Conservation (phyloP, 1,284 basidiomycete species). For the Ganoderma resinaceum region DNA sequence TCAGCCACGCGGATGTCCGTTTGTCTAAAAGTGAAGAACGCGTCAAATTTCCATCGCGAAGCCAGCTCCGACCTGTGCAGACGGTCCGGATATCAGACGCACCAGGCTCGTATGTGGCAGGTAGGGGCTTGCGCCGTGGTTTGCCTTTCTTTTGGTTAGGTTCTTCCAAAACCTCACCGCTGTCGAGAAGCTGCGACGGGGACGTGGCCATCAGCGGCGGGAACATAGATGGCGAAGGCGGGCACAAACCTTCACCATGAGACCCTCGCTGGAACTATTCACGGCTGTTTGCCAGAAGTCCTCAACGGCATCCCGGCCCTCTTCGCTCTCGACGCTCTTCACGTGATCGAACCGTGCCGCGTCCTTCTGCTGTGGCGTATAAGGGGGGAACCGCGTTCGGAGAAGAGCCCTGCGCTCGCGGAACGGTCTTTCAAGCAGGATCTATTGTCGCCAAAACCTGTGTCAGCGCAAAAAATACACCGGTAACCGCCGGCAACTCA, state of each 20-base stretch:
- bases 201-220: slow-evolving; percentile 33
- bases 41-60: slow-evolving; percentile 15
- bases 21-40: slow-evolving; percentile 56
- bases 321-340: slow-evolving; percentile 75
- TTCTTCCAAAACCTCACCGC: slow-evolving; percentile 50
- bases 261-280: slow-evolving; percentile 87
- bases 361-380: slow-evolving; percentile 51
- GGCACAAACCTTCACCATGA: slow-evolving; percentile 88
- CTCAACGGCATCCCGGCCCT: slow-evolving; percentile 70
- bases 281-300: slow-evolving; percentile 84
- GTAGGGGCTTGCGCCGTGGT: slow-evolving; percentile 72
- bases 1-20: slow-evolving; percentile 63
- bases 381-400: slow-evolving; percentile 63
- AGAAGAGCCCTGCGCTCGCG: slow-evolving; percentile 76
- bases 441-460: slow-evolving; percentile 47
- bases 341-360: slow-evolving; percentile 82
- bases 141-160: slow-evolving; percentile 44
- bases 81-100: slow-evolving; percentile 17
- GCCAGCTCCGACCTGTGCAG: slow-evolving; percentile 18
- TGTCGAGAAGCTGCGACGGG: slow-evolving; percentile 62
- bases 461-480: slow-evolving; percentile 8
- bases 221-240: slow-evolving; percentile 6
- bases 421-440: slow-evolving; percentile 76
- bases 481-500: slow-evolving; percentile 40
- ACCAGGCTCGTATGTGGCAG: slow-evolving; percentile 91